These are phyloP conservation scores for Selenicereus undatus DNA, from an alignment of 148 eudicot genomes.

Conservation along the genomic window DNA sequence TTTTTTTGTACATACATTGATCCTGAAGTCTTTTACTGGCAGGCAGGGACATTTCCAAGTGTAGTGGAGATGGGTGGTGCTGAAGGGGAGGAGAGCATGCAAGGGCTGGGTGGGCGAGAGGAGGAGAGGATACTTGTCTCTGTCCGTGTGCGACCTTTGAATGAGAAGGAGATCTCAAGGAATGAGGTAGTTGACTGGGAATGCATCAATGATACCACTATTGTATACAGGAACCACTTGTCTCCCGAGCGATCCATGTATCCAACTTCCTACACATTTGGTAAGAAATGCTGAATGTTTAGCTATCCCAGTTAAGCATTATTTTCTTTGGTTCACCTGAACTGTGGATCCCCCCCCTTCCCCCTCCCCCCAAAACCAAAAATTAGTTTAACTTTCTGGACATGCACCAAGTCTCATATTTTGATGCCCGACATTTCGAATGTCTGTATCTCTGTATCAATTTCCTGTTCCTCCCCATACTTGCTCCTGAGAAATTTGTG, in stretches of 20 bases:
- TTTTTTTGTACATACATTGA: conserved; percentile 11
- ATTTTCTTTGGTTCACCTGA: background rate
- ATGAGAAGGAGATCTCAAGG: conserved; percentile 62
- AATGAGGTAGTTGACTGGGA: conserved; percentile 88
- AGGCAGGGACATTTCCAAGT: background rate
- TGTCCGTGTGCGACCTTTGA: conserved; percentile 90
- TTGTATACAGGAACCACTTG: conserved; percentile 57
- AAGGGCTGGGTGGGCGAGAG: conserved; percentile 26
- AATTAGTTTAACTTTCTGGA: no score
- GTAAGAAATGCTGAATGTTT: conserved; percentile 38
- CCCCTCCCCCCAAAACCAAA: no score
- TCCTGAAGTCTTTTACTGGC: background rate
- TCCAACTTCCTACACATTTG: conserved; percentile 81
- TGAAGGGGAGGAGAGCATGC: conserved; percentile 30
- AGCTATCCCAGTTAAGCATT: background rate
- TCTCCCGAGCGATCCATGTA: conserved; percentile 71
- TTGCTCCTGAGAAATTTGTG: background rate
- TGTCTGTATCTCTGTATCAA: background rate
- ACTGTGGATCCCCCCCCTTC: no score
- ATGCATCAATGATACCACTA: conserved; percentile 56
- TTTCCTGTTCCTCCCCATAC: background rate
- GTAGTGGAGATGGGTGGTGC: conserved; percentile 36
- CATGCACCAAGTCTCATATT: background rate
- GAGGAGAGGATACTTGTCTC: conserved; percentile 83
- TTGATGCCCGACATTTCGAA: no score